Evolutionary conservation across 495 filamentous ascomycete species (phyloP).

Genomic region (Clohesyomyces aquaticus): DNA sequence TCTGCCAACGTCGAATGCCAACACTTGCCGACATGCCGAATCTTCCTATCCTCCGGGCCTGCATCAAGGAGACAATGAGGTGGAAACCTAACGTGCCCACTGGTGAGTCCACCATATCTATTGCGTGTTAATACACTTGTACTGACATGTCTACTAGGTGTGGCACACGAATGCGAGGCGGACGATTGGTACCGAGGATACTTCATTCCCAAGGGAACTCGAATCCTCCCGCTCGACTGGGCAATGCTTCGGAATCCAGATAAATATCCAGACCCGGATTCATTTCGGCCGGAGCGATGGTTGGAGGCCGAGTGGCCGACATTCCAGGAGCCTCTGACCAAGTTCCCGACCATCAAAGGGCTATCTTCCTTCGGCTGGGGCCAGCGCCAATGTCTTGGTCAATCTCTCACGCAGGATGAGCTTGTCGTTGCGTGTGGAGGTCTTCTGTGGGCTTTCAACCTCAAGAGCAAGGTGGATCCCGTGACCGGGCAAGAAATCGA

Average conservation of each 20-base stretch:
- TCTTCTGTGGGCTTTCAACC: slow-evolving; percentile 45
- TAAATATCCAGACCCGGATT: slow-evolving; percentile 48
- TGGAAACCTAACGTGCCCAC: slow-evolving; percentile 41
- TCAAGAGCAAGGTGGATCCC: slow-evolving; percentile 43
- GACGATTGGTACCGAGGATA: slow-evolving; percentile 46
- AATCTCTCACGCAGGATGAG: slow-evolving; percentile 43
- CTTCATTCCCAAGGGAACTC: slow-evolving; percentile 45
- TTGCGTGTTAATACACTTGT: not conserved
- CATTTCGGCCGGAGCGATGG: slow-evolving; percentile 49
- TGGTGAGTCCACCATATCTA: slow-evolving; percentile 11
- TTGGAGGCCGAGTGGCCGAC: slow-evolving; percentile 43
- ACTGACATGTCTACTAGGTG: slow-evolving; percentile 17
- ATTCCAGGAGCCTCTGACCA: slow-evolving; percentile 41
- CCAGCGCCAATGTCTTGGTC: slow-evolving; percentile 46
- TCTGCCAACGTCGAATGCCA: slow-evolving; percentile 37
- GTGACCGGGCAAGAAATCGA: slow-evolving; percentile 54
- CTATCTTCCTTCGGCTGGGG: slow-evolving; percentile 45
- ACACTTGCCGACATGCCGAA: slow-evolving; percentile 33
- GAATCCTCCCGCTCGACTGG: slow-evolving; percentile 39
- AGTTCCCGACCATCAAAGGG: slow-evolving; percentile 41
- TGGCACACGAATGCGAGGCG: slow-evolving; percentile 37
- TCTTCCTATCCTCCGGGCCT: slow-evolving; percentile 37
- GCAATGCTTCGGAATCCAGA: slow-evolving; percentile 45
- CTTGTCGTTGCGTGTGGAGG: slow-evolving; percentile 43
- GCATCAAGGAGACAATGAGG: slow-evolving; percentile 41